These are phyloP conservation scores for Aspergillus cavernicola DNA, from an alignment of 495 filamentous ascomycete genomes.

Conservation along the genomic window DNA sequence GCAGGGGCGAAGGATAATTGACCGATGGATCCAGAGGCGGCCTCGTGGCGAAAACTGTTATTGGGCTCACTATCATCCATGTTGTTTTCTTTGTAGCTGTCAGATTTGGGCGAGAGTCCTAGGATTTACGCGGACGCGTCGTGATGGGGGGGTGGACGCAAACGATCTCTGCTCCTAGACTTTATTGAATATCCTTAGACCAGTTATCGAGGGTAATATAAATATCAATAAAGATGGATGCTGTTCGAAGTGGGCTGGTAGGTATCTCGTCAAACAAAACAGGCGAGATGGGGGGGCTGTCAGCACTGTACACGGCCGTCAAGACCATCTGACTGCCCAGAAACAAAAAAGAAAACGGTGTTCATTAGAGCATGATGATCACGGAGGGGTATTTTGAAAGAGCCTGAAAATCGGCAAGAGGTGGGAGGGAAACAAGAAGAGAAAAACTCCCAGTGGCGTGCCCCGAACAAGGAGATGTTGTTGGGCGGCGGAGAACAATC, in stretches of 20 bases:
- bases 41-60: constrained; percentile 18
- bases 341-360: constrained; percentile 2
- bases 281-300: constrained; percentile 20
- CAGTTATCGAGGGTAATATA: neutral
- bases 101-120: constrained; percentile 4
- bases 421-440: constrained; percentile 20
- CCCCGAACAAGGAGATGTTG: constrained; percentile 33
- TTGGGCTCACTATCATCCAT: constrained; percentile 31
- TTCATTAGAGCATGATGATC: constrained; percentile 20
- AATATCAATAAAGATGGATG: neutral
- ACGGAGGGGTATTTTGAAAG: constrained; percentile 1
- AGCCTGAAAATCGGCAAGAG: constrained; percentile 7
- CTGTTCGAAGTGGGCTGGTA: too few relatives aligned
- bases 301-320: constrained; percentile 22
- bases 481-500: constrained; percentile 33
- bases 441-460: constrained; percentile 31
- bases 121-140: constrained; percentile 20
- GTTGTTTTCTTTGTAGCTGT: constrained; percentile 16
- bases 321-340: constrained; percentile 29
- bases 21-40: constrained; percentile 42
- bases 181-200: neutral
- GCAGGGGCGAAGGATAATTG: constrained; percentile 70
- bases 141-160: neutral
- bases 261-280: constrained; percentile 11
- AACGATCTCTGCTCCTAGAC: neutral